Base-by-base conservation (phyloP, 768 basidiomycete species). In the Rossbeevera mucosa region DNA sequence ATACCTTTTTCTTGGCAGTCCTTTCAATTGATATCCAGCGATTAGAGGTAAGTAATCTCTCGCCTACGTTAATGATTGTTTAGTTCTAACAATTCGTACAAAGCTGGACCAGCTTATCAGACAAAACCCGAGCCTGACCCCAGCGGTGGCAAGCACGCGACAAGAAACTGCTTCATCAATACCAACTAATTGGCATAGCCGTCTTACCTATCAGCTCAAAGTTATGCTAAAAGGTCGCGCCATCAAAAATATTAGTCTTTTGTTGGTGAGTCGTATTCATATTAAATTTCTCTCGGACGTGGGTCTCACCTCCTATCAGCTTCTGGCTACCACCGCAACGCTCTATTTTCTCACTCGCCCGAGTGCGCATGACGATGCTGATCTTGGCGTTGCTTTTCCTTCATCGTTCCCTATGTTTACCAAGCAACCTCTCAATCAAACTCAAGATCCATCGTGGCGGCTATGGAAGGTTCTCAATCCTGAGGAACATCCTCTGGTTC, bases 11-110 rank as follows among this genome's bases (percentile, higher is more conserved):
- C 71, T 76, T 94, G 57, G 89, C 94, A 7, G 93, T 96, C 24
- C 73, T 99, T 21, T 93, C 92, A 0, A 96, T 99, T 59, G 95
- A 99, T 73, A 84, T 97, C 43, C 94, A 96, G 59, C 83, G 95
- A 43, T 71, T 99, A 22, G 95, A 95, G 73, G 86, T 83, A 61
- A 45, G 77, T 24, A 26, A 7, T 42, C 6, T 42, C 6, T n/a
- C 5, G 7, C 25, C 21, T 30, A 53, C 31, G 1, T 29, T 31
- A 14, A 30, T 44, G 16, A 12, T 30, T 30, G 13, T 22, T 45
- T 46, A 22, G 25, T 50, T 44, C 60, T 66, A 48, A 68, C 49
- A 33, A 18, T 47, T 9, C 31, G 5, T 42, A 43, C 48, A 36
- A 59, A 94, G 87, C 77, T 95, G 41, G 87, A 90, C 52, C 91